Evolutionary conservation across 805 yeast genomes (phyloP), one percentile per base, ranked within the genome.

Genomic region (Blastobotrys parvus): DNA sequence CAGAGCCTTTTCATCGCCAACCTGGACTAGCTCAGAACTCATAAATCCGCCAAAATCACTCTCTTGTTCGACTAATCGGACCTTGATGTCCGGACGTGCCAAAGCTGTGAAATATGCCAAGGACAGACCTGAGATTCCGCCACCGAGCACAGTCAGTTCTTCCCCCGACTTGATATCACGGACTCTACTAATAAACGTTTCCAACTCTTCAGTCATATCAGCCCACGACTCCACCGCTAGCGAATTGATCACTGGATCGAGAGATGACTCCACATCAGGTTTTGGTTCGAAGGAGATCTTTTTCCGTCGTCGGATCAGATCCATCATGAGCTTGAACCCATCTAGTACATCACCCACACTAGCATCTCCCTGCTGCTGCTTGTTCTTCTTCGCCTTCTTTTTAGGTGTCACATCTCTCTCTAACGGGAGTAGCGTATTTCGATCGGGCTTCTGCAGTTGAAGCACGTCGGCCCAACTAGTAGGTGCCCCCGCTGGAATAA

Each of bases 81-180:
- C 71, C 3, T 64, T 61, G 16, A 85, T 53, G 59, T 88, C 95
- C 0, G 96, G 96, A 40, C 95, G 69, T n/a, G 86, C 59, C 43
- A 72, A 74, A 29, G 71, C 68, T 11, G 88, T 65, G 25, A 60
- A 46, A 54, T 60, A 60, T 2, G 68, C 62, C 7, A 63, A 44
- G 2, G 87, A 67, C 2, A 92, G 67, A 0, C 97, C 97, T 0
- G 95, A 82, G 2, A 90, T 74, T 0, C 98, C 98, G 0, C 84
- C 81, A 0, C 98, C 98, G 1, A 88, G 57, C 0, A 89, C 83
- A 0, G 83, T 88, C 2, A 88, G 78, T 17, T 61, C 60, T 1
- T 53, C 57, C 23, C 56, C 55, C 7, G 41, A 76, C 10, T 46
- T 35, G 25, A 62, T 38, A 17, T 58, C 48, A 39, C 53, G 53